Conservation (phyloP, 305 asterid species). For the Fraxinus paxiana region DNA sequence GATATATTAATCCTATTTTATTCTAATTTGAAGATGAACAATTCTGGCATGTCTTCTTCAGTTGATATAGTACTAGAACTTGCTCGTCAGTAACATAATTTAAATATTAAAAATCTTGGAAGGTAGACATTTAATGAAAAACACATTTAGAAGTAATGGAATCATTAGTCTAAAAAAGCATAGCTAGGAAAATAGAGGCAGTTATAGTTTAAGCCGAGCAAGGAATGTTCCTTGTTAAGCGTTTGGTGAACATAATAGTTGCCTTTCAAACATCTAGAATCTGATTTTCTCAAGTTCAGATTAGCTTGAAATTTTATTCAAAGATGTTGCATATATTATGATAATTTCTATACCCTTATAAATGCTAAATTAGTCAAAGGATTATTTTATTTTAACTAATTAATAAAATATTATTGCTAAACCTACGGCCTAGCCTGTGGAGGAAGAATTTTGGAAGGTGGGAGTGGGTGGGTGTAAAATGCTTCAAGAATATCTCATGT, state of each 20-base stretch:
- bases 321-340: background rate
- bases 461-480: background rate
- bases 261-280: conserved; percentile 12
- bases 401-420: background rate
- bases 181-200: background rate
- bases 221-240: background rate
- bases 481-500: background rate
- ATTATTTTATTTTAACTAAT: background rate
- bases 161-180: background rate
- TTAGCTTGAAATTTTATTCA: background rate
- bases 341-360: conserved; percentile 1
- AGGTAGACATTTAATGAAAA: background rate
- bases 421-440: background rate
- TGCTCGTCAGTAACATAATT: background rate
- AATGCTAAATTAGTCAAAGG: background rate
- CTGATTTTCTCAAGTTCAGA: conserved; percentile 5
- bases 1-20: background rate
- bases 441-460: conserved; percentile 7
- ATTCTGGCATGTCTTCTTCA: conserved; percentile 3
- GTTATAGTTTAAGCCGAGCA: background rate
- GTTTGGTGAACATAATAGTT: background rate
- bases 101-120: background rate
- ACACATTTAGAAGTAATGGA: background rate
- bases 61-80: background rate
- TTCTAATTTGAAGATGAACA: conserved; percentile 6